These are phyloP conservation scores for Spinacia oleracea DNA, from an alignment of 179 eudicot species.

Conservation along the genomic window DNA sequence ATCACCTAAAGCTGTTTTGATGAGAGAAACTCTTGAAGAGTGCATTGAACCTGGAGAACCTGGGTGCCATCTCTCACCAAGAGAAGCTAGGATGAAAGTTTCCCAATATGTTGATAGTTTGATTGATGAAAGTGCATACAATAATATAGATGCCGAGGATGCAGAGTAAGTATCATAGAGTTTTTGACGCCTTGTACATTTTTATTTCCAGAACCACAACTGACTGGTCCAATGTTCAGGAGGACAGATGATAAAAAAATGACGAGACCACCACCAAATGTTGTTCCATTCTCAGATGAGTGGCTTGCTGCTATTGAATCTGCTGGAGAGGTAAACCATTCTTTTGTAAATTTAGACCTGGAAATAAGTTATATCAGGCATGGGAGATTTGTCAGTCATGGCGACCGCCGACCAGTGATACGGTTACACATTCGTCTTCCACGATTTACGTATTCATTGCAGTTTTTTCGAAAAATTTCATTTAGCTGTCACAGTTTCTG, in stretches of 20 bases:
- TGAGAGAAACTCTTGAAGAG: conserved; percentile 19
- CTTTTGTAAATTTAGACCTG: not conserved
- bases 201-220: not conserved
- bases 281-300: conserved; percentile 90
- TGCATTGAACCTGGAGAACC: conserved; percentile 1
- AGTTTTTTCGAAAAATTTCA: not conserved
- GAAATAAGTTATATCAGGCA: not conserved
- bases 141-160: conserved; percentile 27
- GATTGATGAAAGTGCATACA: conserved; percentile 20
- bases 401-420: not conserved
- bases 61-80: conserved; percentile 15
- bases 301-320: conserved; percentile 97
- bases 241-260: conserved; percentile 35
- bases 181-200: not conserved
- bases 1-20: conserved; percentile 11
- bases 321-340: conserved; percentile 85
- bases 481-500: not conserved
- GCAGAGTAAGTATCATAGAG: conserved; percentile 39
- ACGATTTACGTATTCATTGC: not conserved
- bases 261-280: conserved; percentile 48
- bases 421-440: not conserved
- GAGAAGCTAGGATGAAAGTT: conserved; percentile 22
- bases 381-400: not conserved
- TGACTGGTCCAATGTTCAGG: conserved; percentile 35
- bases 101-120: conserved; percentile 21